A percentile compares a stretch with the other conserved stretches of the same genome.
These are phyloP conservation scores for Cyclotella atomus DNA, from an alignment of 108 stramenopile species.

Conservation along the genomic window DNA sequence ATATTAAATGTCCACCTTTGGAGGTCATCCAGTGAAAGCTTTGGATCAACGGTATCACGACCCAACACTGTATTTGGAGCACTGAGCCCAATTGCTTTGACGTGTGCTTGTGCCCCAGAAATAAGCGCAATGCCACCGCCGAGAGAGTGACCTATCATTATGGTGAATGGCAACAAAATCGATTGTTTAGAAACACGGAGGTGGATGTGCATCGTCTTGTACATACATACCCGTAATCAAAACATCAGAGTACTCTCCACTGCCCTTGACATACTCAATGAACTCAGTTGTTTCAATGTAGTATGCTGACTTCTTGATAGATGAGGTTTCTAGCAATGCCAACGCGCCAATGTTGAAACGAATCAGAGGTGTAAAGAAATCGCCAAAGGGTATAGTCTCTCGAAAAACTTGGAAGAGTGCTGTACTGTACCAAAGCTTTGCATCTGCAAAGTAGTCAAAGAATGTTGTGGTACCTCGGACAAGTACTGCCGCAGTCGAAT, in stretches of 20 bases:
- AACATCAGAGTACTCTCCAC: conserved; percentile 11
- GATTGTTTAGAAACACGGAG: too few relatives aligned
- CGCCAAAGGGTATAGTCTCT: conserved; percentile 20
- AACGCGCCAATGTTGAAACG: not conserved
- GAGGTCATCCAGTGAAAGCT: conserved; percentile 21
- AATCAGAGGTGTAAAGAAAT: not conserved
- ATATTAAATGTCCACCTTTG: conserved; percentile 24
- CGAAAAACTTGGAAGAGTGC: conserved; percentile 11
- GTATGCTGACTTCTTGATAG: not conserved
- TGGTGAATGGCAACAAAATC: too few relatives aligned
- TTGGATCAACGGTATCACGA: conserved; percentile 30
- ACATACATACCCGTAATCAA: too few relatives aligned
- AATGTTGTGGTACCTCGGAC: conserved; percentile 13
- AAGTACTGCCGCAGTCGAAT: not conserved
- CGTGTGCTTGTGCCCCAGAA: conserved; percentile 40
- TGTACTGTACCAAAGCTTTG: conserved; percentile 16
- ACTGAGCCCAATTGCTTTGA: conserved; percentile 31
- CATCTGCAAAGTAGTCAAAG: conserved; percentile 22
- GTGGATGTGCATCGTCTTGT: too few relatives aligned
- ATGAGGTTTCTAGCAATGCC: not conserved
- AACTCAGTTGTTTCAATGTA: conserved; percentile 36
- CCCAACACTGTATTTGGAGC: conserved; percentile 39
- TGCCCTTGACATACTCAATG: conserved; percentile 10
- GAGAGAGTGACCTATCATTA: conserved; percentile 42
- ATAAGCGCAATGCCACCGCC: conserved; percentile 50